Evolutionary conservation across 805 yeast species (phyloP).

Genomic region (Candida anglica): DNA sequence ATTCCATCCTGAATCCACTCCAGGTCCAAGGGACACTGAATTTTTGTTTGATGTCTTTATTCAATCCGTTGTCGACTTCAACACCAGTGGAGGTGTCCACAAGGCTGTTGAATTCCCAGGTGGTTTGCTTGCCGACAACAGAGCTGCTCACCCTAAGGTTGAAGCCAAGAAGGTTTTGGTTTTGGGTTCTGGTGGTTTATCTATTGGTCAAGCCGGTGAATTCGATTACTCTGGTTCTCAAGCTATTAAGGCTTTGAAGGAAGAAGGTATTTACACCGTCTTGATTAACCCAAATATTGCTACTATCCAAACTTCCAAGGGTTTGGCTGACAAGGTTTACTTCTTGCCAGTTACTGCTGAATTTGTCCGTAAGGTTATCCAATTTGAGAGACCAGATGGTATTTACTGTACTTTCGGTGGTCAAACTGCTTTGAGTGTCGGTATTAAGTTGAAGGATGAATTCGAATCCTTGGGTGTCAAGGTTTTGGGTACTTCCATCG

Average conservation of each 20-base stretch:
- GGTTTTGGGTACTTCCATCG: constrained; percentile 95
- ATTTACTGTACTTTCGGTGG: constrained; percentile 98
- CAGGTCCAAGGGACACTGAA: constrained; percentile 99
- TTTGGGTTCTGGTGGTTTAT: constrained; percentile 95
- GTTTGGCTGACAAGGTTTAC: constrained; percentile 96
- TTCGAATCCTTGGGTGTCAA: constrained; percentile 87
- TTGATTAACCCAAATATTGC: constrained; percentile 97
- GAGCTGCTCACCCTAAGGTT: constrained; percentile 71
- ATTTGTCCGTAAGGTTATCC: constrained; percentile 91
- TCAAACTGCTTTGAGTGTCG: constrained; percentile 95
- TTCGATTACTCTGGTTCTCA: constrained; percentile 97
- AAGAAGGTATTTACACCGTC: constrained; percentile 95
- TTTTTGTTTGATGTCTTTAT: constrained; percentile 93
- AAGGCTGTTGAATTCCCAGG: constrained; percentile 90
- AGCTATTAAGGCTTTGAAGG: constrained; percentile 95
- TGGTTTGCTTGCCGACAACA: constrained; percentile 70
- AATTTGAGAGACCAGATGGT: constrained; percentile 95
- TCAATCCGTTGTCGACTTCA: constrained; percentile 67
- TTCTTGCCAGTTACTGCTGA: constrained; percentile 97
- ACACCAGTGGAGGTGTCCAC: constrained; percentile 51
- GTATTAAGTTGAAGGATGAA: constrained; percentile 93
- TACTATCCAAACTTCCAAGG: constrained; percentile 96
- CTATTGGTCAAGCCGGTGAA: constrained; percentile 98
- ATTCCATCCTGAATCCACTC: constrained; percentile 98
- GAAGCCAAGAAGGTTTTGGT: constrained; percentile 88